Evolutionary conservation across 306 rosid genomes (phyloP), one percentile per base, ranked within the genome.

Genomic region (Glycine soja): DNA sequence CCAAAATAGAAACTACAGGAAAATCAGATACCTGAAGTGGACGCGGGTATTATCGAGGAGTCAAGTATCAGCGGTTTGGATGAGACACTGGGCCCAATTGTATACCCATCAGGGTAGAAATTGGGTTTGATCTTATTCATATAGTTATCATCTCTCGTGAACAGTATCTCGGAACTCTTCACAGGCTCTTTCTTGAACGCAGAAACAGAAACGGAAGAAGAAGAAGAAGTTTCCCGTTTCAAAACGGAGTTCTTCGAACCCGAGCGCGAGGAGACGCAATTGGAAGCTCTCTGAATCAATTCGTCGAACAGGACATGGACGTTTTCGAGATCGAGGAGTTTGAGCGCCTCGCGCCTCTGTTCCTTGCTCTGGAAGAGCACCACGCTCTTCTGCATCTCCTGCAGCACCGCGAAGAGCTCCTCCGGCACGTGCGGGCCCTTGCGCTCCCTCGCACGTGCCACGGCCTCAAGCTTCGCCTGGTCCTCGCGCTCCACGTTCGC

Each of bases 261-360:
- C 2, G 30, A 24, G 30, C 2, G 43, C 43, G 43, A 4, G 10
- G 88, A 71, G 76, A 89, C 82, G 34, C 90, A 88, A 3, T 74
- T 85, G 10, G 96, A 89, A 12, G 93, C 92, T 82, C 90, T 83
- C 74, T 86, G 96, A 61, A 91, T 80, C 45, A 88, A 81, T 19
- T 88, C 90, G 40, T 91, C 96, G 83, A 88, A 89, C 79, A 87
- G 78, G 2, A 15, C 42, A 59, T 89, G 90, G n/a, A 78, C 72
- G 78, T 79, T 79, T 54, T 91, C 96, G n/a, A 89, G 90, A 77
- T 91, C 93, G 48, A 91, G 88, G 68, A 91, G 57, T 75, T 80
- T 81, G 15, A 83, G 6, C 3, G 93, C 92, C 74, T 91, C 93
- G 62, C 86, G 68, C 81, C 80, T 91, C 77, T 86, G 84, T 59